Evolutionary conservation across 306 rosid species (phyloP).

Genomic region (Vigna trinervia): DNA sequence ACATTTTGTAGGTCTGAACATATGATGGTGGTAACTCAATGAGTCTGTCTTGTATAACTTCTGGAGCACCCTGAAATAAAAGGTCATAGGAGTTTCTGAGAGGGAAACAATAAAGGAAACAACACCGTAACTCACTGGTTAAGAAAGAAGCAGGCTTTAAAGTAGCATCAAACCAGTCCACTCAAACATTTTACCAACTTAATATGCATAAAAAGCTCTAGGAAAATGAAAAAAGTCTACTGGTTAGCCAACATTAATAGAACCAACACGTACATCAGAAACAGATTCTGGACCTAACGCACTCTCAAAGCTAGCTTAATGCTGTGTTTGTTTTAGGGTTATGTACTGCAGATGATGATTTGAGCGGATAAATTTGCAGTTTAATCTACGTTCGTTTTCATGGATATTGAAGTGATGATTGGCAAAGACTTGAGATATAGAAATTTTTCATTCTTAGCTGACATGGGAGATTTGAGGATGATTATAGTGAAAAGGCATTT

Average conservation of each 20-base stretch:
- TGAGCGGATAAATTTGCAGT: too few relatives aligned
- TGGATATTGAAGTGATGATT: too few relatives aligned
- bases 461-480: too few relatives aligned
- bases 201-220: slow-evolving; percentile 26
- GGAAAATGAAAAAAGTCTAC: not conserved
- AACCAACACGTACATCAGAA: not conserved
- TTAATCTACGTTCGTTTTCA: too few relatives aligned
- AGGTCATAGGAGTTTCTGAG: slow-evolving; percentile 15
- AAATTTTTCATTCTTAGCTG: too few relatives aligned
- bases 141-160: slow-evolving; percentile 11
- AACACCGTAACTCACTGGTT: slow-evolving; percentile 10
- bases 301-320: not conserved
- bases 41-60: slow-evolving; percentile 93
- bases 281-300: not conserved
- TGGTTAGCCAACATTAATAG: slow-evolving; percentile 10
- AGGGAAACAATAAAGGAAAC: slow-evolving; percentile 32
- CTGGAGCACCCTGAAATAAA: slow-evolving; percentile 94
- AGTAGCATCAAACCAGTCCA: slow-evolving; percentile 4
- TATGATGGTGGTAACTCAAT: slow-evolving; percentile 74
- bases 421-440: too few relatives aligned
- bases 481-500: too few relatives aligned
- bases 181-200: slow-evolving; percentile 7
- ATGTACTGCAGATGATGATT: too few relatives aligned
- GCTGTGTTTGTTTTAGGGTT: too few relatives aligned
- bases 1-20: slow-evolving; percentile 85